Conservation (phyloP, 2,329 filamentous ascomycete species). For the Emmonsiellopsis sp. region DNA sequence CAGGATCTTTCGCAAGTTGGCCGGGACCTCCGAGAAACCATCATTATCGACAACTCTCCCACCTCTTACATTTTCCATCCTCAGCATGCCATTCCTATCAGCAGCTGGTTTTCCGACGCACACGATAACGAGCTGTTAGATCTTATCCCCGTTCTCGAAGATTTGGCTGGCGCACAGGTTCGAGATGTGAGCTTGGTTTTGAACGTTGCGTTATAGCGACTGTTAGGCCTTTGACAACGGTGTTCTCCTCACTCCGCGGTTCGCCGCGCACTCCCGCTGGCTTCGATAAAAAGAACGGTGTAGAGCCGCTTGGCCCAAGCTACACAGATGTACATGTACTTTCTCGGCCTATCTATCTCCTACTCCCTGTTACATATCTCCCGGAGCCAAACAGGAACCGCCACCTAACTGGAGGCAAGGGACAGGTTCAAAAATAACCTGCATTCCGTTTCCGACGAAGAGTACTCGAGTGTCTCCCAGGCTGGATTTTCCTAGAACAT, state of each 20-base stretch:
- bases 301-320: too few species aligned
- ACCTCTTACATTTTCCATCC: constrained; percentile 99
- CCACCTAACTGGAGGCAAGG: not conserved
- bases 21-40: constrained; percentile 89
- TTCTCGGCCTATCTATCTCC: too few species aligned
- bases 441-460: not conserved
- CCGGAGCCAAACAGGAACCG: not conserved
- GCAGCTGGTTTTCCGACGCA: constrained; percentile 99
- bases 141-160: constrained; percentile 94
- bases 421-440: not conserved
- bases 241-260: not conserved
- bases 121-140: constrained; percentile 98
- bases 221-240: not conserved
- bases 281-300: too few species aligned
- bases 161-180: constrained; percentile 80
- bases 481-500: not conserved
- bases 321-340: too few species aligned
- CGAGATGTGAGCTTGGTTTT: constrained; percentile 95
- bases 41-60: constrained; percentile 98
- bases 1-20: constrained; percentile 91
- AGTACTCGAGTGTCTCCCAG: not conserved
- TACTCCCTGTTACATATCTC: too few species aligned
- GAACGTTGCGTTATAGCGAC: constrained; percentile 63
- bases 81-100: constrained; percentile 96
- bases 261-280: not conserved